phyloP scores from a whole-genome alignment of 148 eudicot species.

The Rhododendron kiyosumense region DNA sequence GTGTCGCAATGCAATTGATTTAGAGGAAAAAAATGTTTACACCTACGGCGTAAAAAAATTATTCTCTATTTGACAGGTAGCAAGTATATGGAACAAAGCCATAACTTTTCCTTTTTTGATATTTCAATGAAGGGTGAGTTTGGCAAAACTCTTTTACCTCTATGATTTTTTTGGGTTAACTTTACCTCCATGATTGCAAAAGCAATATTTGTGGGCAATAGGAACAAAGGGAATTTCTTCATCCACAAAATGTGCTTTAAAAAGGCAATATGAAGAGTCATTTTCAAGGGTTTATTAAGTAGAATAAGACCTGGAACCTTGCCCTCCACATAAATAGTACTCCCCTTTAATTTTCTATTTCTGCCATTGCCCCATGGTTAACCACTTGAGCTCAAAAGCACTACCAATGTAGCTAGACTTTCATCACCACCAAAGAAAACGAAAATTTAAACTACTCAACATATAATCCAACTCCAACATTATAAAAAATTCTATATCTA shows the following conservation, averaged over 20 bases:
- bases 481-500: background rate
- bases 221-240: constrained; percentile 31
- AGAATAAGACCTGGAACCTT: constrained; percentile 2
- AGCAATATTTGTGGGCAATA: constrained; percentile 9
- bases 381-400: background rate
- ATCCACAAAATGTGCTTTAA: constrained; percentile 13
- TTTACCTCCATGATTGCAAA: background rate
- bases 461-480: background rate
- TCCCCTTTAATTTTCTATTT: background rate
- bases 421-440: background rate
- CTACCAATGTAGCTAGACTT: background rate
- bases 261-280: constrained; percentile 17
- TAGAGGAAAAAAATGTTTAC: too few relatives aligned
- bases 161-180: background rate
- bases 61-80: background rate
- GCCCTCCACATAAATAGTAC: constrained; percentile 6
- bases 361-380: background rate
- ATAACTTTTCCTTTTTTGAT: background rate
- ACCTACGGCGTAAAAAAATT: too few relatives aligned
- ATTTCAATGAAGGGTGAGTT: background rate
- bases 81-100: background rate
- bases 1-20: too few relatives aligned
- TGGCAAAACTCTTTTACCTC: background rate
- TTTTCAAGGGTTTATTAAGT: constrained; percentile 12
- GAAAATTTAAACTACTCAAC: background rate